Base-by-base conservation (phyloP, 164 flowering plant species). In the Warburgia ugandensis region DNA sequence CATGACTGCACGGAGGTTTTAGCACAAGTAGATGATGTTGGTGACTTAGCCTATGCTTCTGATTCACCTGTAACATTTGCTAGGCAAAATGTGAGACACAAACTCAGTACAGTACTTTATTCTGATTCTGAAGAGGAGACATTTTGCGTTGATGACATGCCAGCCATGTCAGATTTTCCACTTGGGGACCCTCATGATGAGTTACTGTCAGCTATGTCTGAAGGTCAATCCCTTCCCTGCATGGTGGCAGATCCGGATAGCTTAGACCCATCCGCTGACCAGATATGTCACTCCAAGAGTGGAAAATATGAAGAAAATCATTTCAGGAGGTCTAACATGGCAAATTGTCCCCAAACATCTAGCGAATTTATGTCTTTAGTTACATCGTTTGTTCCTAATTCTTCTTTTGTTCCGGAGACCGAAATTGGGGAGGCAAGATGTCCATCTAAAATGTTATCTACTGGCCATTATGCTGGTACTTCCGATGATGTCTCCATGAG, bases 341-440 rank as follows among this genome's bases (percentile, higher is more conserved):
- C 42, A 55, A 54, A 50, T 28, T 43, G 22, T 35, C 58, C 27
- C 3, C 41, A 20, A 28, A 40, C 65, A 27, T 44, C 42, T 36
- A 68, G 68, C 3, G 47, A 48, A 19, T 70, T 68, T 54, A 64
- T 54, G 36, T 76, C 77, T 53, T 38, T 50, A 46, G 85, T 79
- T 46, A 28, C 75, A 10, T 89, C 96, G 21, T 68, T 61, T 69
- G 92, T 84, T 42, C 96, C 97, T 27, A 92, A 86, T 63, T 86
- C 94, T 39, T 56, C 86, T 33, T 79, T 67, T 73, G 90, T 94
- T 68, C 83, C 88, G 21, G 97, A 86, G 61, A 83, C 97, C 43
- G 76, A 64, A 63, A 45, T 78, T 29, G 42, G 59, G 59, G 84
- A 68, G 56, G 50, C n/a, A 14, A 75, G 61, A 25, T 45, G 62